Evolutionary conservation across 192 early-diverging fungal genomes (phyloP), one percentile per base, ranked within the genome.

Genomic region (Entophlyctis helioformis): DNA sequence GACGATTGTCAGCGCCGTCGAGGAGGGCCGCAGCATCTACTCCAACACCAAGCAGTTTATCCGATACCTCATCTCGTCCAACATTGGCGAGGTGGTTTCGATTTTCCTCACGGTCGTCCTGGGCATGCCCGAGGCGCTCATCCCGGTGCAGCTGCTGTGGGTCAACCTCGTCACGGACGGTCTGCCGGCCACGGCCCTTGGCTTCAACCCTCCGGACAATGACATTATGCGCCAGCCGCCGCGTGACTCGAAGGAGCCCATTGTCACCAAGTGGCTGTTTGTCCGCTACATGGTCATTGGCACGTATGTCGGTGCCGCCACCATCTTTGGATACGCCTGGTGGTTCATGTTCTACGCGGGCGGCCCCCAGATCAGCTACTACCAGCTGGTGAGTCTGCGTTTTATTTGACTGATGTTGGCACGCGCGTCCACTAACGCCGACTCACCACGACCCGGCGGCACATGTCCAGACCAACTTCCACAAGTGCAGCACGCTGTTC

Each of bases 41-140:
- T 87, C 88, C 65, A 99, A 99, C 70, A 97, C 92, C 25, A 97
- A 96, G 76, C 91, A 97, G 69, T 97, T 99, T 39, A 96, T 97
- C 63, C 86, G 91, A 24, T 97, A 99, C 60, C 67, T 99, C 49
- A 96, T 99, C 50, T 87, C 84, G 38, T 91, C 87, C 40, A 99
- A 99, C 73, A 96, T 97, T 74, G 93, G 91, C 46, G 96, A 99
- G 67, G 91, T 96, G 31, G 93, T 99, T 25, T 79, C 76, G 35
- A 96, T 99, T 56, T 96, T 99, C 56, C 71, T 99, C 56, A 96
- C 93, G 1, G 91, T 97, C 24, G 62, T 99, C 21, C 72, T 99
- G 28, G 89, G 90, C 24, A 86, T 97, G 82, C 91, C 91, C 36
- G 93, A 97, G 67, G 93, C 93, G 13, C 65, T 99, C 54, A 93